Base-by-base conservation (phyloP, 495 filamentous ascomycete genomes). In the Xylaria sp. region DNA sequence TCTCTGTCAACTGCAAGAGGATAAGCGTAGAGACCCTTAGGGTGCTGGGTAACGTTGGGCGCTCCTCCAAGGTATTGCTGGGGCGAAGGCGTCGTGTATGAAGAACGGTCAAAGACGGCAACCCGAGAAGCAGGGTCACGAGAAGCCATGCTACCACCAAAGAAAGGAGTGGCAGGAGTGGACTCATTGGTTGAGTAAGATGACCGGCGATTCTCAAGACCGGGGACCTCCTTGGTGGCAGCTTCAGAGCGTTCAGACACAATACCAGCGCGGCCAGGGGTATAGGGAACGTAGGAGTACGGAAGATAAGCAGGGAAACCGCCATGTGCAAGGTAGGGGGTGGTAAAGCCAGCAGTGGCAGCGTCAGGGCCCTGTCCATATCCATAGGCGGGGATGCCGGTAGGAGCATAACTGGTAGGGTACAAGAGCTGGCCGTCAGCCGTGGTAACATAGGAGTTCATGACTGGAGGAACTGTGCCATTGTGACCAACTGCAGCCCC, bases 101-200 rank as follows among this genome's bases (percentile, higher is more conserved):
- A 86, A 12, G 90, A 93, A 26, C 89, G 87, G 76, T 90, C 88
- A 66, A 89, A 84, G 62, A 87, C 84, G 37, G 88, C 85, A 69
- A 88, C 81, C 19, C 85, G 82, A 68, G 84, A 75, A 62, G 79
- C 82, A 41, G 80, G 78, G 57, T 85, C 84, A 53, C 88, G 86
- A 65, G 87, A 84, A 37, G 84, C 82, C 68, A 88, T 82, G 58
- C 84, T 82, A 72, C 84, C 83, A 52, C 85, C 84, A 63, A 88
- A 89, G 73, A 87, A 86, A 3, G 82, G 91, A 52, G 82, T 93
- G 65, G 83, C 86, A 64, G 84, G 91, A 72, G 85, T 87, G 61
- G 85, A 89, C 83, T 92, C 91, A 55, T 87, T 91, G 37, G 91
- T 93, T 5, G 91, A 93, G 75, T 88, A 88, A 24, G 88, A 90